Evolutionary conservation across 345 rosid genomes (phyloP).

Genomic region (Corymbia maculata): DNA sequence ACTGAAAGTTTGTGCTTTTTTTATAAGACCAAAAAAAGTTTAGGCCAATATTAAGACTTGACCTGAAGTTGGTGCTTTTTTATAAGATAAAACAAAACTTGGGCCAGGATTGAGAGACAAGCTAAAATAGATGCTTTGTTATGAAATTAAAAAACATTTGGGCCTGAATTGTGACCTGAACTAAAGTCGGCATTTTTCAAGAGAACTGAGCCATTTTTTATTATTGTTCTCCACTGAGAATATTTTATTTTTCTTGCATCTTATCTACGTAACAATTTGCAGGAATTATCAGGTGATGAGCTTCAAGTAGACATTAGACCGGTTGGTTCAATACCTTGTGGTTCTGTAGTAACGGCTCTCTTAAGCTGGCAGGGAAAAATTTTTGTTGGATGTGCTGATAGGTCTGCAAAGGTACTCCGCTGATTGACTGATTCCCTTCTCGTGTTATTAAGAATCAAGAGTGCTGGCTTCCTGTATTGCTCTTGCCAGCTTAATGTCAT

Average conservation of each 20-base stretch:
- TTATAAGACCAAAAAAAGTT: not conserved
- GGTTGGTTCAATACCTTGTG: slow-evolving; percentile 61
- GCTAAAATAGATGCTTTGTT: not conserved
- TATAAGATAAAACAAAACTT: not conserved
- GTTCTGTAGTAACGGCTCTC: slow-evolving; percentile 60
- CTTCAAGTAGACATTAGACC: slow-evolving; percentile 34
- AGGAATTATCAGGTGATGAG: slow-evolving; percentile 78
- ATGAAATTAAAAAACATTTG: not conserved
- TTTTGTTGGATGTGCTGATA: slow-evolving; percentile 67
- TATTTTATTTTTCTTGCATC: not conserved
- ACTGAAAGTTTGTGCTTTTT: not conserved
- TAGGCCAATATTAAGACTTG: not conserved
- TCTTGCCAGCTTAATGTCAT: not conserved
- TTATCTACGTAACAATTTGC: not conserved
- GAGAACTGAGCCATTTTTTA: not conserved
- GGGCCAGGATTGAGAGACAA: not conserved
- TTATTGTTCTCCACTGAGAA: not conserved
- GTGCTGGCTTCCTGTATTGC: not conserved
- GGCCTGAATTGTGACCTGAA: not conserved
- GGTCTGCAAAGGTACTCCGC: slow-evolving; percentile 36
- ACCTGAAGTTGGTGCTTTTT: not conserved
- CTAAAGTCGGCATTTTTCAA: not conserved
- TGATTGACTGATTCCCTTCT: not conserved
- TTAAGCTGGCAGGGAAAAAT: slow-evolving; percentile 72
- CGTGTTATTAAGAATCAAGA: not conserved